A percentile compares a stretch with the other conserved stretches of the same genome.
Conservation (phyloP, 164 flowering plant species). For the Taxillus chinensis region DNA sequence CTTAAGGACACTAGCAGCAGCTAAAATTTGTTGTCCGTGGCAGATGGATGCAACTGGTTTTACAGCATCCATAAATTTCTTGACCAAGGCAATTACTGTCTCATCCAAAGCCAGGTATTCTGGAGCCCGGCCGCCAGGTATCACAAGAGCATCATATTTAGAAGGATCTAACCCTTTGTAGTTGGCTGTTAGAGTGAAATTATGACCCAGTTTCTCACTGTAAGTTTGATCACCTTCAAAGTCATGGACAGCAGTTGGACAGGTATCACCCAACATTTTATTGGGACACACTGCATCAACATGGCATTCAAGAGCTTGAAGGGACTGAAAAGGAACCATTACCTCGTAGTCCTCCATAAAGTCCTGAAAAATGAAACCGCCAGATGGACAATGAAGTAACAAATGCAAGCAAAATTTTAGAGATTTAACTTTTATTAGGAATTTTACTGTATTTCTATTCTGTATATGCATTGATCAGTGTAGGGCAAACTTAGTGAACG, state of each 20-base stretch:
- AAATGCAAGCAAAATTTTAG: no score
- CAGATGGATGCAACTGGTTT: constrained; percentile 98
- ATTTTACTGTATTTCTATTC: no score
- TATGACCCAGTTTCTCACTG: constrained; percentile 90
- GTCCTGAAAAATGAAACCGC: constrained; percentile 40
- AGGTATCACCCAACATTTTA: constrained; percentile 68
- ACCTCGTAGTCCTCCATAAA: constrained; percentile 98
- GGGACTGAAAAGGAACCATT: constrained; percentile 85
- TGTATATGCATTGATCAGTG: no score
- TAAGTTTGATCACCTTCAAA: constrained; percentile 99
- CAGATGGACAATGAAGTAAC: no score
- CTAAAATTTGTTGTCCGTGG: constrained; percentile 90
- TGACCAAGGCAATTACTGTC: constrained; percentile 55
- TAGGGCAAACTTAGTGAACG: no score
- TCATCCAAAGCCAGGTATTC: constrained; percentile 82
- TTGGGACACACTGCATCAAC: constrained; percentile 91
- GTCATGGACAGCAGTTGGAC: constrained; percentile 93
- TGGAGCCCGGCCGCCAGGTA: constrained; percentile 98
- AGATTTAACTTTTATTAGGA: no score
- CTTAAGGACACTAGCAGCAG: constrained; percentile 94
- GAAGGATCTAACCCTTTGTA: constrained; percentile 49
- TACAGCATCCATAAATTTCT: constrained; percentile 58
- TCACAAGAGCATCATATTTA: constrained; percentile 86
- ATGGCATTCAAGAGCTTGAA: constrained; percentile 83
- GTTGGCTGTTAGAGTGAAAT: constrained; percentile 54